phyloP scores from a whole-genome alignment of 345 rosid species.

The Microthlaspi erraticum region DNA sequence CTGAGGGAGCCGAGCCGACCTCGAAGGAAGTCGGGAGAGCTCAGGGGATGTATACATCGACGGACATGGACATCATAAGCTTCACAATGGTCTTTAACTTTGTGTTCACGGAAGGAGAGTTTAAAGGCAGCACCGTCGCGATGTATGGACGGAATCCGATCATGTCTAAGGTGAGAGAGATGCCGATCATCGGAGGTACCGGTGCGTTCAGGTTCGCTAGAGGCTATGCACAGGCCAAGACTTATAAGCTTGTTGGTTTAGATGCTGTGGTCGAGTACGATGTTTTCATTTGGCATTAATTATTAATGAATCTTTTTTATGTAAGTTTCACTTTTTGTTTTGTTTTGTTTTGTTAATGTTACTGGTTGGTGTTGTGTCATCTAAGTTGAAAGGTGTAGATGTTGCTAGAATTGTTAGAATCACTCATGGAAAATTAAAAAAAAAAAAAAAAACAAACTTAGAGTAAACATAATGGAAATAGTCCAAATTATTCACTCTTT shows the following conservation, averaged over 20 bases:
- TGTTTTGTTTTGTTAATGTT: too few relatives aligned
- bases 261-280: slow-evolving; percentile 44
- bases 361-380: background rate
- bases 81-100: slow-evolving; percentile 60
- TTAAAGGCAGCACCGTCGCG: slow-evolving; percentile 60
- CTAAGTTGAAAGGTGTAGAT: background rate
- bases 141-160: slow-evolving; percentile 56
- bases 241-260: slow-evolving; percentile 21
- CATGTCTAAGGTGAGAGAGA: slow-evolving; percentile 30
- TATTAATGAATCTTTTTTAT: background rate
- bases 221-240: slow-evolving; percentile 47
- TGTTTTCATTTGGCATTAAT: slow-evolving; percentile 20
- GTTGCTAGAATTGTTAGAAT: background rate
- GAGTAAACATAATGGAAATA: too few relatives aligned
- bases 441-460: too few relatives aligned
- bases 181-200: slow-evolving; percentile 46
- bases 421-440: too few relatives aligned
- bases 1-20: slow-evolving; percentile 47
- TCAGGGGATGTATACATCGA: slow-evolving; percentile 55
- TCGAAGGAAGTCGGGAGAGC: slow-evolving; percentile 64
- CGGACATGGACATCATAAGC: slow-evolving; percentile 44
- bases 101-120: slow-evolving; percentile 61
- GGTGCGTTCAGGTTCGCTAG: slow-evolving; percentile 49
- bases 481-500: too few relatives aligned
- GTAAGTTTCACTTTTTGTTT: slow-evolving; percentile 8